Evolutionary conservation across 179 eudicot genomes (phyloP).

Genomic region (Gypsophila paniculata): DNA sequence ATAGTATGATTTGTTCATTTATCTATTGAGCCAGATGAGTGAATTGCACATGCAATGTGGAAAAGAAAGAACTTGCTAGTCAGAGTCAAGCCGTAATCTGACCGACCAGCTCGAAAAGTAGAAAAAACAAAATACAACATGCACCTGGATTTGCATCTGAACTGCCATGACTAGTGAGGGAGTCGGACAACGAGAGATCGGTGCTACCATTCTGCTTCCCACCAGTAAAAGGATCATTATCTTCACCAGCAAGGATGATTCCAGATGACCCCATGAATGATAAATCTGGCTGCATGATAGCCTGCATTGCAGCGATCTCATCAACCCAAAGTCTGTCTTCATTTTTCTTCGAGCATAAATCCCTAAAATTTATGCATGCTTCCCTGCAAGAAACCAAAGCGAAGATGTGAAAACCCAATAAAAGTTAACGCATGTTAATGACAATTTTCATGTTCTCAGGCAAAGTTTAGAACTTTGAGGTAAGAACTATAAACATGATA

Average conservation of each 20-base stretch:
- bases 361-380: conserved; percentile 71
- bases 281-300: conserved; percentile 47
- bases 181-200: conserved; percentile 50
- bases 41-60: background rate
- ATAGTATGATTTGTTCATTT: background rate
- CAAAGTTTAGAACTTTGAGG: background rate
- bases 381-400: conserved; percentile 43
- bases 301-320: conserved; percentile 87
- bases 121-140: background rate
- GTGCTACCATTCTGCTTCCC: conserved; percentile 38
- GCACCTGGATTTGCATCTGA: conserved; percentile 48
- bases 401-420: conserved; percentile 13
- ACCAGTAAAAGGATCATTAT: conserved; percentile 33
- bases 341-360: conserved; percentile 64
- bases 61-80: background rate
- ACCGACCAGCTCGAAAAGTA: background rate
- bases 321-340: conserved; percentile 73
- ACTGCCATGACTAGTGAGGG: conserved; percentile 48
- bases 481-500: background rate
- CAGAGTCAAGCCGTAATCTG: background rate
- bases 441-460: background rate
- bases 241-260: conserved; percentile 54
- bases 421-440: conserved; percentile 1
- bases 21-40: background rate
- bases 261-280: conserved; percentile 60